phyloP scores from a whole-genome alignment of 148 eudicot genomes.

The Nyssa sinensis region DNA sequence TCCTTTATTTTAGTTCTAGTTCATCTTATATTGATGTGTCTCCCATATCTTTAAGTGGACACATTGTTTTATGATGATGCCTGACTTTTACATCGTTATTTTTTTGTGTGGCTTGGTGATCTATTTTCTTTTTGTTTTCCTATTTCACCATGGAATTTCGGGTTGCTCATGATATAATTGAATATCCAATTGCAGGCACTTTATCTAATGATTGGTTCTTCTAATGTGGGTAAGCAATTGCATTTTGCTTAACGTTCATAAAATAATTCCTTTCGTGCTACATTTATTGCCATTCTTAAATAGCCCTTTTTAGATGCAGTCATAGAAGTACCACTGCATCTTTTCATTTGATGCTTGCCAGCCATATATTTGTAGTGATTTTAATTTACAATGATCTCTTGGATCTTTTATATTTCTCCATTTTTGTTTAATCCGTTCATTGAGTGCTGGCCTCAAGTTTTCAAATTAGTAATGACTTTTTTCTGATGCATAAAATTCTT shows the following conservation, averaged over 20 bases:
- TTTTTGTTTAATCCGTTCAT: background rate
- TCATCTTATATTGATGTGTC: background rate
- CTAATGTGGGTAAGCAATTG: constrained; percentile 64
- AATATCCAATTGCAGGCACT: constrained; percentile 61
- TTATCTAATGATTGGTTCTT: constrained; percentile 76
- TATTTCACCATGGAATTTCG: background rate
- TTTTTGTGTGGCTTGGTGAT: background rate
- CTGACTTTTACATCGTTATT: no score
- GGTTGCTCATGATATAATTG: constrained; percentile 18
- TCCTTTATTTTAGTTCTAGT: background rate
- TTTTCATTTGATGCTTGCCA: background rate
- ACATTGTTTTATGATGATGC: no score
- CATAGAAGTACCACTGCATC: background rate
- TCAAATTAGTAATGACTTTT: background rate
- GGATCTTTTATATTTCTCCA: background rate
- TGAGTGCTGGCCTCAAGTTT: background rate
- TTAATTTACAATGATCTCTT: background rate
- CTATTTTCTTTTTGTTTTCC: background rate
- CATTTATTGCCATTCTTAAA: background rate
- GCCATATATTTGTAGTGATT: background rate
- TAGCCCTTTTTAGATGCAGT: background rate
- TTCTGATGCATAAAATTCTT: background rate
- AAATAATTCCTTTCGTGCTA: constrained; percentile 5
- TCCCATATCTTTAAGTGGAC: background rate
- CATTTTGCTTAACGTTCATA: background rate